Percentiles rank a stretch among this genome's conserved stretches.
Evolutionary conservation across 176 grass and related monocot species (phyloP).

Genomic region (Musa itinerans): DNA sequence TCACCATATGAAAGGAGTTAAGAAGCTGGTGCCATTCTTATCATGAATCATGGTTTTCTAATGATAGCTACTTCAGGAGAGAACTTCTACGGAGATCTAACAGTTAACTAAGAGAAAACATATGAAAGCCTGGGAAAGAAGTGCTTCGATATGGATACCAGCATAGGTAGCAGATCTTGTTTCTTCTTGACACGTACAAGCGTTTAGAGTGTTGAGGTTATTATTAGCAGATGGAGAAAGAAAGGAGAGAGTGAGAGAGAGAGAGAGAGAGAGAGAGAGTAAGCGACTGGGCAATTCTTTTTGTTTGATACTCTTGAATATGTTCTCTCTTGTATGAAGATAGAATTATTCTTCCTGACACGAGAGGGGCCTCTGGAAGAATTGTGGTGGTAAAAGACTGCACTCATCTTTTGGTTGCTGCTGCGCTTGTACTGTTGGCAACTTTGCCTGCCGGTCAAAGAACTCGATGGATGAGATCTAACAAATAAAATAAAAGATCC

Average conservation of each 20-base stretch:
- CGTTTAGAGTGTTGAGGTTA: too few species aligned
- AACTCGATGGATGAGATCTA: not conserved
- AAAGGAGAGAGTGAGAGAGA: too few species aligned
- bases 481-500: not conserved
- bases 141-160: too few species aligned
- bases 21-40: not conserved
- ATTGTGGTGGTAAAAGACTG: not conserved
- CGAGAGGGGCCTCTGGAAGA: constrained; percentile 15
- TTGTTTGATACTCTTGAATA: not conserved
- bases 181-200: too few species aligned
- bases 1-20: not conserved
- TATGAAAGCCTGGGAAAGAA: too few species aligned
- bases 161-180: too few species aligned
- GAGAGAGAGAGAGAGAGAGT: too few species aligned
- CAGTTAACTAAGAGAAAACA: too few species aligned
- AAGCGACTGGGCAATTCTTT: not conserved
- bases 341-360: constrained; percentile 2
- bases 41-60: too few species aligned
- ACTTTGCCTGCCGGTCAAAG: not conserved
- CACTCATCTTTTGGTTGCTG: constrained; percentile 10
- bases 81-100: too few species aligned
- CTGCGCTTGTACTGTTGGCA: not conserved
- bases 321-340: not conserved
- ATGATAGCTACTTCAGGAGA: too few species aligned
- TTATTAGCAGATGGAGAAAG: too few species aligned